phyloP scores from a whole-genome alignment of 2,329 filamentous ascomycete genomes.

The Xylariomycetidae sp. region DNA sequence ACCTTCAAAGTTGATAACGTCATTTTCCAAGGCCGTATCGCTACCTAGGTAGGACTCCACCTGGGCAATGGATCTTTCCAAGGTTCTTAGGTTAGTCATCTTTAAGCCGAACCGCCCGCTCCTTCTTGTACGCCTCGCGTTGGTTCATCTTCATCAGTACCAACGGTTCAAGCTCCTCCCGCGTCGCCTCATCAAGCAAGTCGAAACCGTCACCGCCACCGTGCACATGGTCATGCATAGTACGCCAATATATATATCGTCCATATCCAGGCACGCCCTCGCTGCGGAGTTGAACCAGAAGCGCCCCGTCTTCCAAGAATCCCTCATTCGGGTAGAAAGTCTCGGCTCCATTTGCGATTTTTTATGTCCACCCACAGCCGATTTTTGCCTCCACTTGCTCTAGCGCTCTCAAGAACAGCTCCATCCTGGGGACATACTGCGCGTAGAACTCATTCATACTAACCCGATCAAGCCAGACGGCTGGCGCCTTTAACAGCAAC shows the following conservation, averaged over 20 bases:
- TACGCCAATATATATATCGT: slow-evolving; percentile 7
- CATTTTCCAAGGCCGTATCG: no score
- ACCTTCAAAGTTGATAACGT: no score
- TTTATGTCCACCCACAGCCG: no score
- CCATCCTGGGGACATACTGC: slow-evolving; percentile 7
- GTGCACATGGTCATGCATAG: slow-evolving; percentile 3
- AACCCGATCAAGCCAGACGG: background rate
- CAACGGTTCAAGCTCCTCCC: no score
- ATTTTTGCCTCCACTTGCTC: slow-evolving; percentile 6
- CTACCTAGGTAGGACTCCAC: no score
- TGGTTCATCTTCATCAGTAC: no score
- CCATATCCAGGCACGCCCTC: slow-evolving; percentile 6
- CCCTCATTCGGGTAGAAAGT: slow-evolving; percentile 8
- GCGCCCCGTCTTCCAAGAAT: slow-evolving; percentile 9
- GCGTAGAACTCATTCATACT: slow-evolving; percentile 2
- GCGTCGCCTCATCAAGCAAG: no score
- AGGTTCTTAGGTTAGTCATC: no score
- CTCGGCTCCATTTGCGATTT: background rate
- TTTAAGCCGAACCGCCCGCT: no score
- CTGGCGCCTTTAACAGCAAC: slow-evolving; percentile 22
- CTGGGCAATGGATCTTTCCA: no score
- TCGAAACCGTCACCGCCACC: no score
- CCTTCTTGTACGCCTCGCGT: no score
- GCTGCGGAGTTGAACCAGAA: slow-evolving; percentile 9
- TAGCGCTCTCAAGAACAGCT: slow-evolving; percentile 9